Base-by-base conservation (phyloP, 352 stramenopile genomes). In the Phytophthora foliorum region DNA sequence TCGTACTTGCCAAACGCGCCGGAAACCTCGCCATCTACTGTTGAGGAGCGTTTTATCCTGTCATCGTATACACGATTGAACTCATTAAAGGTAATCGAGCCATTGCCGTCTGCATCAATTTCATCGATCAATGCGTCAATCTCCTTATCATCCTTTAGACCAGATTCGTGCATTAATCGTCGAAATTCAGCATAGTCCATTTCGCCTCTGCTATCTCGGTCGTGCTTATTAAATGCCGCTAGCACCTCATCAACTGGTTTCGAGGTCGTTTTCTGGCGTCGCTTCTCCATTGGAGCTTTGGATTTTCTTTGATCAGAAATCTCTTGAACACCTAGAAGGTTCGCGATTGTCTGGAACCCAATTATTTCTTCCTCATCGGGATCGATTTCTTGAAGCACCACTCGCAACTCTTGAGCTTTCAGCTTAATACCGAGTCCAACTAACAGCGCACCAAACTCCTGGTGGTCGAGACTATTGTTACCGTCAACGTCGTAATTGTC, bases 401-500 rank as follows among this genome's bases (percentile, higher is more conserved):
- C 41, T 13, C 57, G 65, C 2, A 92, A 38, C 21, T 91, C 79
- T 5, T 74, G 48, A 4, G 68, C 38, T 60, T 78, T 80, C 17
- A 92, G 38, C 36, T 89, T 90, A 24, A 92, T 69, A 4, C 84
- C 84, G 5, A 92, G 59, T 5, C 79, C 66, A 55, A 87, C 57
- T 0, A 92, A 61, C 10, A 92, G 75, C 9, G 80, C 81, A 1
- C 72, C 67, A 48, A 92, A 92, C 51, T 92, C 84, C 29, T 87
- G 74, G 41, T 85, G 81, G 51, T 91, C 81, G 0, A 92, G 74
- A 31, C 71, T 63, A 9, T 75, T 66, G 38, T 53, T 89, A n/a
- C 67, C 72, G 11, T 91, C 77, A 6, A 75, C 52, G 49, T 90
- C 84, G 31, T 81, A 92, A 29, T 81, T 73, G 3, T 34, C 58